Percentiles rank a stretch among this genome's conserved stretches.
phyloP scores from a whole-genome alignment of 2,329 filamentous ascomycete species.

The Diplodia seriata region DNA sequence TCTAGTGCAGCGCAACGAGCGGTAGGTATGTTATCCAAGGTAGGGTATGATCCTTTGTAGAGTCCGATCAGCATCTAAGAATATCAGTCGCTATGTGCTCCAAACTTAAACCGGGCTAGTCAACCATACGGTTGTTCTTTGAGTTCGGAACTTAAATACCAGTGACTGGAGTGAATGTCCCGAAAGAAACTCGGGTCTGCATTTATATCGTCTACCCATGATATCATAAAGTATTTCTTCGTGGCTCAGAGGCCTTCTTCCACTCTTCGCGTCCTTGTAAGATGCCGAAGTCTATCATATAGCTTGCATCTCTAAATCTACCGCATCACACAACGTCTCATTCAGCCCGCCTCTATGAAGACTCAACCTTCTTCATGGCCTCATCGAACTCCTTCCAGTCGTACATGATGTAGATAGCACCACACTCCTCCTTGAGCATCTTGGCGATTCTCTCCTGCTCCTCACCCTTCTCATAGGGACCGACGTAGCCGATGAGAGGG shows the following conservation, averaged over 20 bases:
- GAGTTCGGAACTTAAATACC: background rate
- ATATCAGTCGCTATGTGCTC: no score
- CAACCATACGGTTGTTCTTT: no score
- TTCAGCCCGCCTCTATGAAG: constrained; percentile 1
- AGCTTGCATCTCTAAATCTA: constrained; percentile 30
- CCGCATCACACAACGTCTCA: background rate
- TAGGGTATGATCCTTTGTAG: no score
- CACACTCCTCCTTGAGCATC: constrained; percentile 56
- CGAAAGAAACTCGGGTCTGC: background rate
- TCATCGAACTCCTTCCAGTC: constrained; percentile 61
- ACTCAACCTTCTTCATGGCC: constrained; percentile 57
- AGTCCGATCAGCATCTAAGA: no score
- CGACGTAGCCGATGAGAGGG: constrained; percentile 83
- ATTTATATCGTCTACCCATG: constrained; percentile 27
- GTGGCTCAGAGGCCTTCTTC: constrained; percentile 15
- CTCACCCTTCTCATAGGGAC: constrained; percentile 71
- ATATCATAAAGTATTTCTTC: constrained; percentile 17
- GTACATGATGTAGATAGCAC: constrained; percentile 58
- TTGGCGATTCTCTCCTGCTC: constrained; percentile 68
- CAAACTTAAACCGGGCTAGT: no score
- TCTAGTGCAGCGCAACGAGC: no score
- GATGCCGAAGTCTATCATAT: constrained; percentile 26
- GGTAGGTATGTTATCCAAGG: no score
- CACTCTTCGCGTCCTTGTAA: constrained; percentile 6
- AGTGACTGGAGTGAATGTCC: background rate